Evolutionary conservation across 495 filamentous ascomycete species (phyloP).

Genomic region (Talaromyces thailandensis): DNA sequence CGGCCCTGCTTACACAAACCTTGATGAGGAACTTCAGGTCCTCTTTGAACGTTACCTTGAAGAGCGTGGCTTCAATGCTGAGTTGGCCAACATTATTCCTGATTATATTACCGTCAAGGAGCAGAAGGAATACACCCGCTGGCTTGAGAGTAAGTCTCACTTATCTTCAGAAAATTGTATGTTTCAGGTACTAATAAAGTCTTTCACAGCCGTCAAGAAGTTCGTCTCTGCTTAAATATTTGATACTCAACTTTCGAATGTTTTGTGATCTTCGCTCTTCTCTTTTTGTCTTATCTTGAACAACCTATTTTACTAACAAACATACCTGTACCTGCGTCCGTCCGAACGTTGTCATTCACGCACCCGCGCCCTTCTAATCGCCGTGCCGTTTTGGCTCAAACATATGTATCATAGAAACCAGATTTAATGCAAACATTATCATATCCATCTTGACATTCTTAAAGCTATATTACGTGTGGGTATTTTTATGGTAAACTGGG

Average conservation of each 20-base stretch:
- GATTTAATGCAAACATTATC: constrained; percentile 28
- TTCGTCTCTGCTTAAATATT: constrained; percentile 58
- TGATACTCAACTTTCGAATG: background rate
- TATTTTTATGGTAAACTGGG: background rate
- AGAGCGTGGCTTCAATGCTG: constrained; percentile 83
- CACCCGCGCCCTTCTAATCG: background rate
- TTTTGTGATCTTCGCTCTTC: background rate
- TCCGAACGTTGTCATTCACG: too few species aligned
- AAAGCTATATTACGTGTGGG: background rate
- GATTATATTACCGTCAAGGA: constrained; percentile 99
- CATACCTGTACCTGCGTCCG: background rate
- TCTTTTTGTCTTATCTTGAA: background rate
- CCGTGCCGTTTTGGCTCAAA: background rate
- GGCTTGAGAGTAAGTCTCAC: constrained; percentile 63
- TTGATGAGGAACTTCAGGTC: constrained; percentile 92
- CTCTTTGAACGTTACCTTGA: constrained; percentile 90
- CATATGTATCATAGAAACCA: constrained; percentile 19
- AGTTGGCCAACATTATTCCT: constrained; percentile 80
- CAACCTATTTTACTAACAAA: background rate
- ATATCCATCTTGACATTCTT: background rate
- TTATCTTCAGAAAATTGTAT: background rate
- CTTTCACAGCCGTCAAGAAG: constrained; percentile 51
- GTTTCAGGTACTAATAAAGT: background rate
- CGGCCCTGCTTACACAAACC: constrained; percentile 84
- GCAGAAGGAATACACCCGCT: constrained; percentile 92